Evolutionary conservation across 169 alveolate species (phyloP).

Genomic region (Toxoplasma gondii): DNA sequence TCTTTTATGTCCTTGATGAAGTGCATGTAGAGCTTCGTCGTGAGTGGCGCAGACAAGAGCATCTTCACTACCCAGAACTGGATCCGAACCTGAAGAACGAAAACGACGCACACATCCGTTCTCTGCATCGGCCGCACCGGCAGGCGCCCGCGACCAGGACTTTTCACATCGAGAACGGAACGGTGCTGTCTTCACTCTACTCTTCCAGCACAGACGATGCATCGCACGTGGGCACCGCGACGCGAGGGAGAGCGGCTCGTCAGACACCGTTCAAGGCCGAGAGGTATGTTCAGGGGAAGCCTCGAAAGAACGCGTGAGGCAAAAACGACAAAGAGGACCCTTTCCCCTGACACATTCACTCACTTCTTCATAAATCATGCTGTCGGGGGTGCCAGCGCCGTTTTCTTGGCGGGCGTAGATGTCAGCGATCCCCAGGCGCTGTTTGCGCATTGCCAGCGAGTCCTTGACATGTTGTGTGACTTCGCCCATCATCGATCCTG

Average conservation of each 20-base stretch:
- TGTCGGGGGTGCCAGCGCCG: conserved; percentile 27
- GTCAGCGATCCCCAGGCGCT: conserved; percentile 59
- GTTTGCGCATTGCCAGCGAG: conserved; percentile 47
- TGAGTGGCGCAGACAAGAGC: conserved; percentile 84
- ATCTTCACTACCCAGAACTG: conserved; percentile 89
- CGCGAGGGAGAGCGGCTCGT: too few relatives aligned
- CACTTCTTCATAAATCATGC: conserved; percentile 63
- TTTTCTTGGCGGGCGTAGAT: conserved; percentile 48
- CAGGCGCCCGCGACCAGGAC: background rate
- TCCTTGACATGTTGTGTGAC: conserved; percentile 41
- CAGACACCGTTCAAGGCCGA: too few relatives aligned
- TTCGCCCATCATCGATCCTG: conserved; percentile 56
- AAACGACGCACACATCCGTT: background rate
- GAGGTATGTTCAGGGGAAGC: too few relatives aligned
- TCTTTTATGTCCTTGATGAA: conserved; percentile 79
- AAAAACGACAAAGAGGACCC: too few relatives aligned
- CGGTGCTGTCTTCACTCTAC: background rate
- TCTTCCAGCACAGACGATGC: background rate
- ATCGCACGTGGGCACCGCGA: background rate
- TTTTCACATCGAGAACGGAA: too few relatives aligned
- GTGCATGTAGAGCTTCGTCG: conserved; percentile 85
- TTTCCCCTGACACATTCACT: background rate
- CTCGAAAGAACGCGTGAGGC: too few relatives aligned
- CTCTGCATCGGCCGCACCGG: background rate
- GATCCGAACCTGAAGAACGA: conserved; percentile 75